Base-by-base conservation (phyloP, 495 filamentous ascomycete genomes). In the Trichoderma asperelloides region DNA sequence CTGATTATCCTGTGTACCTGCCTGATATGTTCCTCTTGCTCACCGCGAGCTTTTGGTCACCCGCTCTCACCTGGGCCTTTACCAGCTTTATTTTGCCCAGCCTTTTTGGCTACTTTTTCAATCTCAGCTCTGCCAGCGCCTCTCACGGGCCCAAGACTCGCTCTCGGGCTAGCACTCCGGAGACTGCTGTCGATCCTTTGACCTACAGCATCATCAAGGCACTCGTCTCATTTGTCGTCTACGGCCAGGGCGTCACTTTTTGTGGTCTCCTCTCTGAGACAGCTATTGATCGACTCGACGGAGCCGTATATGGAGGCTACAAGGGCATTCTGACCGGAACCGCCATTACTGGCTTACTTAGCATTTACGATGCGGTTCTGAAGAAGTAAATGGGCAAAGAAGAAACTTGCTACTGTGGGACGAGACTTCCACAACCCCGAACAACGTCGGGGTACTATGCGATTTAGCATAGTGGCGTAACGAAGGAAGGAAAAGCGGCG, bases 201-300 rank as follows among this genome's bases (percentile, higher is more conserved):
- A 89, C 87, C 66, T 98, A 94, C 76, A 95, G 92, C 77, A 86
- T 97, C 65, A 86, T 85, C 71, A 96, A 96, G 81, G 93, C 88
- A 0, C 68, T 97, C 67, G 73, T 91, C 51, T 86, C 90, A 11
- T 96, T 89, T 74, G 78, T 92, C 5, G 87, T 96, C 11, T 96
- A 93, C 71, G 85, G 82, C 25, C 84, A 88, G 67, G 83, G 83
- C n/a, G 85, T 87, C 68, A 85, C 82, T 23, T 88, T 91, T 70
- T 84, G 85, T 70, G 88, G 87, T 18, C 70, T 87, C 39, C 84
- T 89, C 64, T 81, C 83, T 69, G 74, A 80, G 6, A 79, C 79
- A 18, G 81, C 85, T 8, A 81, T 93, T 8, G 77, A 77, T 7
- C 82, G 83, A 63, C 86, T 95, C 69, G 85, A 88, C 69, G 76